Evolutionary conservation across 1,284 basidiomycete genomes (phyloP).

Genomic region (Trametes sp.): DNA sequence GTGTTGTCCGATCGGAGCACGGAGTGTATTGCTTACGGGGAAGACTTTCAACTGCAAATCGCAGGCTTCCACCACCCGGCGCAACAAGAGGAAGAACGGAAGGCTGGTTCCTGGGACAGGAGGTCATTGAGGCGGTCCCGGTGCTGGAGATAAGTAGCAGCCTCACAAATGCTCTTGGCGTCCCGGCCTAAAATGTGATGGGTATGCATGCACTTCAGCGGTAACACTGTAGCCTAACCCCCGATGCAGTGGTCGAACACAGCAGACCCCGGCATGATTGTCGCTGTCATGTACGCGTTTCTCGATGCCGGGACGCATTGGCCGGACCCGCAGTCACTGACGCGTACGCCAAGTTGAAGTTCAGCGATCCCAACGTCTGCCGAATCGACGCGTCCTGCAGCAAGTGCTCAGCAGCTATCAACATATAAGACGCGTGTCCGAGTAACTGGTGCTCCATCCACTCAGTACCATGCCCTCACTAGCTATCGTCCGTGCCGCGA

Average conservation of each 20-base stretch:
- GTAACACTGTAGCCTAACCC: no score
- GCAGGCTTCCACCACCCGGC: background rate
- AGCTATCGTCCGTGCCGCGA: conserved; percentile 23
- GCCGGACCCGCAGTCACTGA: background rate
- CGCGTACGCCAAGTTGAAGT: background rate
- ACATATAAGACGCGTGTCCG: background rate
- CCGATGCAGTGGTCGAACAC: no score
- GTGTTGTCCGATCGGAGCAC: conserved; percentile 24
- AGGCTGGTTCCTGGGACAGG: no score
- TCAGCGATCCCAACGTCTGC: no score
- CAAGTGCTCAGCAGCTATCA: no score
- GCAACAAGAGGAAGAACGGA: background rate
- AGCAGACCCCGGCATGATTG: no score
- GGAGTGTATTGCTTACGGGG: conserved; percentile 33
- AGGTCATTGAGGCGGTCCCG: background rate
- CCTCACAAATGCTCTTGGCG: no score
- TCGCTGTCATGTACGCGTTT: no score
- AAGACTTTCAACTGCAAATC: conserved; percentile 28
- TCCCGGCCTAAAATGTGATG: no score
- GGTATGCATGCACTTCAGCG: no score
- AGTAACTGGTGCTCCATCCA: background rate
- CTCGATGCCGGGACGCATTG: no score
- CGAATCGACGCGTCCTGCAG: background rate
- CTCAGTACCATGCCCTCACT: conserved; percentile 28
- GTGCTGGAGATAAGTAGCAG: background rate